phyloP scores from a whole-genome alignment of 129 eudicot genomes.

The Daucus carota region DH1_v3.0 NC_030382.2:51680001-51680500 shows the following conservation, averaged over 20 bases:
- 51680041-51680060: conserved; percentile 40
- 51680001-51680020: conserved; percentile 68
- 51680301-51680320: not conserved
- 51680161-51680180: conserved; percentile 91
- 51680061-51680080: conserved; percentile 50
- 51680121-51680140: conserved; percentile 77
- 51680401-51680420: not conserved
- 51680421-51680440: not conserved
- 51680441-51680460: not conserved
- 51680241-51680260: not conserved
- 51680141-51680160: conserved; percentile 88
- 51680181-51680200: conserved; percentile 38
- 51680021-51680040: conserved; percentile 57
- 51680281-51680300: not conserved
- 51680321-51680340: not conserved
- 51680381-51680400: not conserved
- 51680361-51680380: not conserved
- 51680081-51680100: conserved; percentile 83
- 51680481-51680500: not conserved
- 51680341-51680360: not conserved
- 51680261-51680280: not conserved
- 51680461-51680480: not conserved
- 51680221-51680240: not conserved
- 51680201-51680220: not conserved
- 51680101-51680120: conserved; percentile 71